Conservation (phyloP, 768 basidiomycete genomes). For the Dendrothele bispora region DNA sequence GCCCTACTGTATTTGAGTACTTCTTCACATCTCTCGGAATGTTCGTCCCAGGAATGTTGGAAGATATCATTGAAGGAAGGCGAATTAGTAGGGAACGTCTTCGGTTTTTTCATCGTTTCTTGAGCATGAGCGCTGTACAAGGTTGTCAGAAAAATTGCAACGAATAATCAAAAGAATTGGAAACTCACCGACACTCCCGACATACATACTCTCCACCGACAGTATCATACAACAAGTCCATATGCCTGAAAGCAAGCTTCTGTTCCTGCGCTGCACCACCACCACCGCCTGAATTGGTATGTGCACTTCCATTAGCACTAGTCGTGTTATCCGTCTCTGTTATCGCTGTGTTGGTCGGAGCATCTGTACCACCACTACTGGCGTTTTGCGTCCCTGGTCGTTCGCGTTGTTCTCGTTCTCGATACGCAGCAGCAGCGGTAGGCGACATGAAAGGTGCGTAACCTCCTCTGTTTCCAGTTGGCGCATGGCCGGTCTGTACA, state of each 20-base stretch:
- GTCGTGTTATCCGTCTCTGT: too few relatives aligned
- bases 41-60: neutral
- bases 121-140: neutral
- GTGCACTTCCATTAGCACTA: too few relatives aligned
- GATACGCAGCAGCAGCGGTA: too few relatives aligned
- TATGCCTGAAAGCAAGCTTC: slow-evolving; percentile 3
- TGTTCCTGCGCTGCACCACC: neutral
- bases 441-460: too few relatives aligned
- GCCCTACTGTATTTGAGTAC: slow-evolving; percentile 3
- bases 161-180: neutral
- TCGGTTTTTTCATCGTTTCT: neutral
- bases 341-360: too few relatives aligned
- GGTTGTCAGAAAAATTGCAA: neutral
- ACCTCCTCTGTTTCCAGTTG: too few relatives aligned
- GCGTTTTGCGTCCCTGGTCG: too few relatives aligned
- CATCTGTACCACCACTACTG: too few relatives aligned
- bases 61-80: slow-evolving; percentile 2
- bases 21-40: slow-evolving; percentile 3
- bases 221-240: slow-evolving; percentile 4
- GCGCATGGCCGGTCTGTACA: too few relatives aligned
- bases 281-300: neutral
- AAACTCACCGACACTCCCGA: slow-evolving; percentile 5
- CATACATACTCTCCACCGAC: slow-evolving; percentile 4
- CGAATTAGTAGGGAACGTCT: slow-evolving; percentile 1
- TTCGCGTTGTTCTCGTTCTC: too few relatives aligned